Percentiles rank a stretch among this genome's conserved stretches.
These are phyloP conservation scores for Zygotorulaspora danielsina DNA, from an alignment of 805 yeast genomes.

Conservation along the genomic window DNA sequence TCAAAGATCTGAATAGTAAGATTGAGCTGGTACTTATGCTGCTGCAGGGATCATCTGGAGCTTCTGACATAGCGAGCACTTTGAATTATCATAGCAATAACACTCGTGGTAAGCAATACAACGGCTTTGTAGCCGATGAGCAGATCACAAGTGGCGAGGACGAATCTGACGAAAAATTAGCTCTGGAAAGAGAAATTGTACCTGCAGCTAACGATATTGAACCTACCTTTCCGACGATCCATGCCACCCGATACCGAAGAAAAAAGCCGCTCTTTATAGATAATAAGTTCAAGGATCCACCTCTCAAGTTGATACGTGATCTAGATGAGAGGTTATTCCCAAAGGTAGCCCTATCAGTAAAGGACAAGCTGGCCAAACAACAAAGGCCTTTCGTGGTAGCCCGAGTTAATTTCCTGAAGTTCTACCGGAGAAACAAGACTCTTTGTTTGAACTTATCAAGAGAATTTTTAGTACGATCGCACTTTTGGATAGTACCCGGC, in stretches of 20 bases:
- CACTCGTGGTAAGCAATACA: not conserved
- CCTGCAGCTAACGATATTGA: not conserved
- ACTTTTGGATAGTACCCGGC: conserved; percentile 60
- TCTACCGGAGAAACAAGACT: conserved; percentile 42
- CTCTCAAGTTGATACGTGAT: conserved; percentile 36
- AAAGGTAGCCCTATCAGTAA: conserved; percentile 25
- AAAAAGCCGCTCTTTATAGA: conserved; percentile 4
- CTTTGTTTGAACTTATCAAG: conserved; percentile 44
- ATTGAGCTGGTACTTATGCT: conserved; percentile 23
- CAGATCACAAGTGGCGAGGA: conserved; percentile 1
- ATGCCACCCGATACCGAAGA: conserved; percentile 1
- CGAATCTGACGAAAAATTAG: not conserved
- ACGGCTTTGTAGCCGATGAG: not conserved
- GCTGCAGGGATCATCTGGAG: conserved; percentile 18
- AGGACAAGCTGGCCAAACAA: conserved; percentile 30
- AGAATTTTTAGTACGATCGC: conserved; percentile 49
- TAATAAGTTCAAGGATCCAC: conserved; percentile 35
- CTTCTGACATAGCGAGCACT: not conserved
- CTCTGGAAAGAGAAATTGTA: not conserved
- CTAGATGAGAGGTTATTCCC: conserved; percentile 41
- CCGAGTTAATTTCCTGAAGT: conserved; percentile 43
- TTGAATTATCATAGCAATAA: not conserved
- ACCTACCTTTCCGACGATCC: not conserved
- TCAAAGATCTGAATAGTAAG: conserved; percentile 22
- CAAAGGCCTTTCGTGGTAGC: conserved; percentile 38